Percentiles rank a stretch among this genome's conserved stretches.
phyloP scores from a whole-genome alignment of 2,329 filamentous ascomycete genomes.

The Cercospora sesami region DNA sequence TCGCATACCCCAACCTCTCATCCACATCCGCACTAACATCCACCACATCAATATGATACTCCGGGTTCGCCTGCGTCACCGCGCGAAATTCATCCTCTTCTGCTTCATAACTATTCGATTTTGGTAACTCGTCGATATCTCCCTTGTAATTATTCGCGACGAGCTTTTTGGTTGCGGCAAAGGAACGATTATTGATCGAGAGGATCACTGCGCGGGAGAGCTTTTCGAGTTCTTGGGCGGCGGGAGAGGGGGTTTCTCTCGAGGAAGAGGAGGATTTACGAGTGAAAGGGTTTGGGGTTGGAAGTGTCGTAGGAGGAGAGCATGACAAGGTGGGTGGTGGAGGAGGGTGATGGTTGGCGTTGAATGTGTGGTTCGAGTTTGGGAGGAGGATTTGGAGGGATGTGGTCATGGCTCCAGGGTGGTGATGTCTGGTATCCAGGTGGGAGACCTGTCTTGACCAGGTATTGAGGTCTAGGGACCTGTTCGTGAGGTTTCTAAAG shows the following conservation, averaged over 20 bases:
- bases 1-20: constrained; percentile 19
- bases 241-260: neutral
- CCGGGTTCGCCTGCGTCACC: constrained; percentile 11
- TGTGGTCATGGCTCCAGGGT: neutral
- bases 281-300: neutral
- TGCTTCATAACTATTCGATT: constrained; percentile 9
- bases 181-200: constrained; percentile 19
- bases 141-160: constrained; percentile 16
- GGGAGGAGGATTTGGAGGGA: constrained; percentile 1
- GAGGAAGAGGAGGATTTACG: neutral
- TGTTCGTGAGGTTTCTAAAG: neutral
- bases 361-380: neutral
- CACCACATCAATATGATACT: constrained; percentile 19
- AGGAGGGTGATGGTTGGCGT: neutral
- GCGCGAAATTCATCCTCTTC: constrained; percentile 10
- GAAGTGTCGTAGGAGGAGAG: neutral
- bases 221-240: constrained; percentile 11
- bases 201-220: constrained; percentile 16
- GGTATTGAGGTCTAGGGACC: neutral
- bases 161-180: constrained; percentile 6
- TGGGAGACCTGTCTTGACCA: neutral
- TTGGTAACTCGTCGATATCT: constrained; percentile 19
- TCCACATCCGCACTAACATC: constrained; percentile 18
- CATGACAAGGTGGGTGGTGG: neutral
- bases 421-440: neutral